These are phyloP conservation scores for Chrysoporthe cubensis DNA, from an alignment of 2,329 filamentous ascomycete genomes.

Conservation along the genomic window DNA sequence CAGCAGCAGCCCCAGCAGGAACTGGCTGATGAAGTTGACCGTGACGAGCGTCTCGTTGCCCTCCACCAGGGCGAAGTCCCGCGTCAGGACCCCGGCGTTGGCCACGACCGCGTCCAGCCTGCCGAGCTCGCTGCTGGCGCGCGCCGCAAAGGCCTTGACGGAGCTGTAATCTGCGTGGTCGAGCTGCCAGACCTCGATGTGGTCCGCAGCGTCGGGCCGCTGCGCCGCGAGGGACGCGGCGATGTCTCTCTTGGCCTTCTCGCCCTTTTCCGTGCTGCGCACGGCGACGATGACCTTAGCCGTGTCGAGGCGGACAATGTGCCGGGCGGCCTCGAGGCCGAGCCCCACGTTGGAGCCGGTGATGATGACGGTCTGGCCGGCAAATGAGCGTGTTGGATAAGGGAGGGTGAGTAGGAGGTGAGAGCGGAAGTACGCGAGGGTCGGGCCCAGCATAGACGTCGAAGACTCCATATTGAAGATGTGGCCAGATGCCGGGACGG, in stretches of 20 bases:
- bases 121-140: slow-evolving; percentile 31
- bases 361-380: slow-evolving; percentile 28
- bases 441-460: too few species aligned
- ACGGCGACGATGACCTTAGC: slow-evolving; percentile 46
- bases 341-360: slow-evolving; percentile 33
- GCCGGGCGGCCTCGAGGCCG: slow-evolving; percentile 32
- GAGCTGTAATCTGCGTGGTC: slow-evolving; percentile 42
- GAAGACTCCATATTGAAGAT: too few species aligned
- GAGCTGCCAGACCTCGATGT: slow-evolving; percentile 45
- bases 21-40: slow-evolving; percentile 39
- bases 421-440: slow-evolving; percentile 16
- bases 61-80: not conserved
- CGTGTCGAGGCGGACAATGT: slow-evolving; percentile 34
- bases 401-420: slow-evolving; percentile 28
- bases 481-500: too few species aligned
- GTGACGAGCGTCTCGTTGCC: slow-evolving; percentile 26
- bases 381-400: slow-evolving; percentile 27
- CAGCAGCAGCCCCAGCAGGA: slow-evolving; percentile 37
- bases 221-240: slow-evolving; percentile 27
- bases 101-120: slow-evolving; percentile 43
- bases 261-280: slow-evolving; percentile 37
- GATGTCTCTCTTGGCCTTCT: slow-evolving; percentile 37
- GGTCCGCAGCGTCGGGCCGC: slow-evolving; percentile 27
- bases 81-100: slow-evolving; percentile 38
- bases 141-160: slow-evolving; percentile 40